Conservation (phyloP, 768 basidiomycete genomes). For the Grammothele lineata region DNA sequence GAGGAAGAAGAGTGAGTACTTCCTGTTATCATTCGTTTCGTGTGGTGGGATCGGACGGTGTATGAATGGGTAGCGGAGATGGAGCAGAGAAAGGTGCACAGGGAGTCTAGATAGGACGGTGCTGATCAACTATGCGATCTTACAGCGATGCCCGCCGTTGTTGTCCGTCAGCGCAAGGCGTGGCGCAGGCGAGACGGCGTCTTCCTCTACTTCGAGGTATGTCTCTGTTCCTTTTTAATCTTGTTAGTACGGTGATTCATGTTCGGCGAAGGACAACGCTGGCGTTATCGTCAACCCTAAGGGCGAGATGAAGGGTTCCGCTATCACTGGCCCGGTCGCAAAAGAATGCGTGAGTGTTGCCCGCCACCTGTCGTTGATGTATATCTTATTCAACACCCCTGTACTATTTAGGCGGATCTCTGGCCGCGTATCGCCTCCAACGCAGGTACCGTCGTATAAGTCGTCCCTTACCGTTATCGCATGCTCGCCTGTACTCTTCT, state of each 20-base stretch:
- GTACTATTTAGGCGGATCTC: slow-evolving; percentile 80
- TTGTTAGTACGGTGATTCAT: not conserved
- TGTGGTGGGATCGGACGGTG: not conserved
- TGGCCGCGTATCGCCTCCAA: slow-evolving; percentile 99
- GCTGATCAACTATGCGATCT: not conserved
- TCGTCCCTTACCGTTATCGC: slow-evolving; percentile 16
- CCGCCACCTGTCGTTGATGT: not conserved
- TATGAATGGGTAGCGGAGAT: not conserved
- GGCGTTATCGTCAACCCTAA: slow-evolving; percentile 98
- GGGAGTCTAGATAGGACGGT: not conserved
- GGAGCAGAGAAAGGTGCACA: not conserved
- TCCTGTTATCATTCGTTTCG: not conserved
- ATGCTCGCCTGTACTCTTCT: slow-evolving; percentile 23
- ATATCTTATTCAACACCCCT: not conserved
- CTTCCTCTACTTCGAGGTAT: slow-evolving; percentile 95
- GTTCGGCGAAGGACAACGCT: slow-evolving; percentile 80
- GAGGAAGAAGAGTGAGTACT: slow-evolving; percentile 92
- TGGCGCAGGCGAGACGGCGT: slow-evolving; percentile 99
- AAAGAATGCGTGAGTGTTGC: slow-evolving; percentile 91
- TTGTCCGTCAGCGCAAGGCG: slow-evolving; percentile 96
- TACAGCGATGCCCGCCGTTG: slow-evolving; percentile 92
- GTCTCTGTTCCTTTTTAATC: slow-evolving; percentile 11
- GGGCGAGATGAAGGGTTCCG: slow-evolving; percentile 99
- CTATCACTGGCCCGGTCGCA: slow-evolving; percentile 94
- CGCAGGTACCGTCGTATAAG: slow-evolving; percentile 95